Evolutionary conservation across 73 alveolate species (phyloP).

Genomic region (Paramecium tetraurelia): DNA sequence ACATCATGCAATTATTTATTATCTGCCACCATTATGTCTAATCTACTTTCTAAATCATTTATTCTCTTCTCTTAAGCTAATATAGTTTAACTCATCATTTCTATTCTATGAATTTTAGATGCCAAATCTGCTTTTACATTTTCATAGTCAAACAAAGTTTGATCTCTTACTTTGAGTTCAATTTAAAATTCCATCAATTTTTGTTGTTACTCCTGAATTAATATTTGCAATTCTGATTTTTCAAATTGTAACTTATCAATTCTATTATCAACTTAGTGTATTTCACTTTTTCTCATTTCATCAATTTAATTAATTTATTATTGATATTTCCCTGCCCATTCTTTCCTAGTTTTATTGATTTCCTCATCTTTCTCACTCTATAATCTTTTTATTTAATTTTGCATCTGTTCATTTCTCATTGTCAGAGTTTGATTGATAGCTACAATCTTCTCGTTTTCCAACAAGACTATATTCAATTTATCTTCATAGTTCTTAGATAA

Average conservation of each 20-base stretch:
- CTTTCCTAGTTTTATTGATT: background rate
- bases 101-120: background rate
- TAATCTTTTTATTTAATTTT: background rate
- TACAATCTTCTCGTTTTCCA: constrained; percentile 15
- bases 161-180: background rate
- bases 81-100: constrained; percentile 14
- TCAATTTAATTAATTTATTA: background rate
- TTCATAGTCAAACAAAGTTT: background rate
- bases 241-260: background rate
- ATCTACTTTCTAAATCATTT: constrained; percentile 1
- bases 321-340: background rate
- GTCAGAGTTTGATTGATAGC: background rate
- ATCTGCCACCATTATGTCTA: constrained; percentile 45
- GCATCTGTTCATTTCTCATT: background rate
- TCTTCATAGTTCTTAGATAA: constrained; percentile 16
- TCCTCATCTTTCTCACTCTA: background rate
- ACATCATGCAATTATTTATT: constrained; percentile 12
- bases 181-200: background rate
- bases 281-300: background rate
- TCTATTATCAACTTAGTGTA: background rate
- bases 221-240: background rate
- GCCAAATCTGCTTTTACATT: background rate
- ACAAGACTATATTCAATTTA: constrained; percentile 20
- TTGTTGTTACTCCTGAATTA: background rate
- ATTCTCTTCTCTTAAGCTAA: background rate